Evolutionary conservation across 2,329 filamentous ascomycete species (phyloP).

Genomic region (Colletotrichum incanum): DNA sequence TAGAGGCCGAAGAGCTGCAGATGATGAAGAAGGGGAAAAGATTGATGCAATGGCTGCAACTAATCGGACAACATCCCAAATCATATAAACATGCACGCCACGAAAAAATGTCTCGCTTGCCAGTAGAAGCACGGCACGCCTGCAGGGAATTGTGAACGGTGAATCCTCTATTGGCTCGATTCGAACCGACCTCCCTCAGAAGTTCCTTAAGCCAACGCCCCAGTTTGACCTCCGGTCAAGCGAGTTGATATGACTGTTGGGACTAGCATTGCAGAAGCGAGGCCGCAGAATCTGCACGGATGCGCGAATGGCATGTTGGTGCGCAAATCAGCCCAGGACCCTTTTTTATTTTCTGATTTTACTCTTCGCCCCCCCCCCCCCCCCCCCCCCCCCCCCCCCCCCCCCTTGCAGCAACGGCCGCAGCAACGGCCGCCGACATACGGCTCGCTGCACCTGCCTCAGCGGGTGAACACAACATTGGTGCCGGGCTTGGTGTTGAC

Average conservation of each 20-base stretch:
- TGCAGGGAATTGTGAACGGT: neutral
- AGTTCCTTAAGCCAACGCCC: no score
- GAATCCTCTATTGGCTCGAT: slow-evolving; percentile 9
- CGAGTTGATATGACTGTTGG: slow-evolving; percentile 17
- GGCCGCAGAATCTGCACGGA: slow-evolving; percentile 20
- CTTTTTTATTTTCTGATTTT: slow-evolving; percentile 27
- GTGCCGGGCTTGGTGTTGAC: slow-evolving; percentile 52
- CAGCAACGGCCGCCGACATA: neutral
- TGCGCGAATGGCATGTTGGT: slow-evolving; percentile 8
- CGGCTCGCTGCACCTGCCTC: slow-evolving; percentile 18
- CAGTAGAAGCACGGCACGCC: slow-evolving; percentile 1
- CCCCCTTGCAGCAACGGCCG: slow-evolving; percentile 3
- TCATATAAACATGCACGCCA: slow-evolving; percentile 13
- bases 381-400: no score
- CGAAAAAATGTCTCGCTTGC: neutral
- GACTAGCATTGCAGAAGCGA: slow-evolving; percentile 10
- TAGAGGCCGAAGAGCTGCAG: neutral
- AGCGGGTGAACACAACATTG: slow-evolving; percentile 48
- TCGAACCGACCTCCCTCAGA: neutral
- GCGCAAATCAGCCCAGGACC: slow-evolving; percentile 39
- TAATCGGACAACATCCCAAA: neutral
- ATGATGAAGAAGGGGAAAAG: neutral
- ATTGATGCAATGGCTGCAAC: neutral
- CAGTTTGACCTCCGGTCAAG: neutral
- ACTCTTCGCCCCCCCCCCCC: no score